Conservation (phyloP, 1,139 yeast genomes). For the Wickerhamomyces sp. region DNA sequence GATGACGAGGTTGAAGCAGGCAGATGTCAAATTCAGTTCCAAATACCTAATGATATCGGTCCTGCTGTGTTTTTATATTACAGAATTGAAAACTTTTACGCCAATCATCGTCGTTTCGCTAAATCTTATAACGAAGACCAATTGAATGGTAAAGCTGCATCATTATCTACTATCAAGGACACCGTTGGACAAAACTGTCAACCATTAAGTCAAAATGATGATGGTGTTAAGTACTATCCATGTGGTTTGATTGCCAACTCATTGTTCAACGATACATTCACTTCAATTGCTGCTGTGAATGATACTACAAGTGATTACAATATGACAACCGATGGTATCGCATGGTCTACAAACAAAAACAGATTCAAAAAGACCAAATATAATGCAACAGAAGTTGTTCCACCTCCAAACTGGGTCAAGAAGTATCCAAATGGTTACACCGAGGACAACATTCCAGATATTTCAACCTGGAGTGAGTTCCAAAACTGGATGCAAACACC, state of each 20-base stretch:
- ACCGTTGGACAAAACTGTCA: constrained; percentile 81
- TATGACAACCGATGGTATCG: constrained; percentile 68
- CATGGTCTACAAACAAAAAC: constrained; percentile 80
- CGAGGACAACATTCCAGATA: constrained; percentile 76
- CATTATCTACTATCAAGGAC: constrained; percentile 50
- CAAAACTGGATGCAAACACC: constrained; percentile 99
- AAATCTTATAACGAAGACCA: constrained; percentile 90
- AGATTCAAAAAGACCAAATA: constrained; percentile 80
- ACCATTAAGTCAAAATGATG: constrained; percentile 54
- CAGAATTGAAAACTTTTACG: constrained; percentile 76
- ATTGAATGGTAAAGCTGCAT: constrained; percentile 68
- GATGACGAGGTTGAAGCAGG: constrained; percentile 33
- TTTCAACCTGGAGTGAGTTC: constrained; percentile 71
- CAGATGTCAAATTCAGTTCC: constrained; percentile 75
- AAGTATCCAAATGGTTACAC: constrained; percentile 88
- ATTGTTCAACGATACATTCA: constrained; percentile 79
- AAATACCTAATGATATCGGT: constrained; percentile 67
- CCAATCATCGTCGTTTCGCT: constrained; percentile 92
- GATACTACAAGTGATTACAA: constrained; percentile 42
- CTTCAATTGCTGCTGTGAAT: constrained; percentile 47
- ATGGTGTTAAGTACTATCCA: constrained; percentile 71
- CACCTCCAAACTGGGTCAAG: constrained; percentile 94
- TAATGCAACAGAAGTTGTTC: constrained; percentile 66
- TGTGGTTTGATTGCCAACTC: constrained; percentile 97
- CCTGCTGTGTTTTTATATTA: constrained; percentile 79